phyloP scores from a whole-genome alignment of 192 early-diverging fungal genomes.

The Linnemannia exigua region DNA sequence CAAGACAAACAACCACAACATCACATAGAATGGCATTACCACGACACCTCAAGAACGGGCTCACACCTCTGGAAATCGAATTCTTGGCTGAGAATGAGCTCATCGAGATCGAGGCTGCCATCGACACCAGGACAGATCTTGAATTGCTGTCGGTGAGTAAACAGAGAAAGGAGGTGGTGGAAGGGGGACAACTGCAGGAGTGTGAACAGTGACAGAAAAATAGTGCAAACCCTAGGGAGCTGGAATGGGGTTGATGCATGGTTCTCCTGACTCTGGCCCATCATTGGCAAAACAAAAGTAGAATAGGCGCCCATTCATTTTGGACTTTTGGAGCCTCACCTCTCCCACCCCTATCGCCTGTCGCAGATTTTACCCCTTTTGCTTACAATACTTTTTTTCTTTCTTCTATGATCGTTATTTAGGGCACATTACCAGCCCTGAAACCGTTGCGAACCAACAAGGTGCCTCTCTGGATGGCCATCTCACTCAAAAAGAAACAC shows the following conservation, averaged over 20 bases:
- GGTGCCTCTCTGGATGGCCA: constrained; percentile 93
- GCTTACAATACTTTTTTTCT: neutral
- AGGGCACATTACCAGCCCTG: constrained; percentile 86
- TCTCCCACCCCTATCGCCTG: neutral
- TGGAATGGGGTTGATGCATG: too few species aligned
- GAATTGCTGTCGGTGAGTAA: constrained; percentile 83
- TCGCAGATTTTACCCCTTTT: neutral
- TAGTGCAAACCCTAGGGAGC: too few species aligned
- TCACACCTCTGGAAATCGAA: constrained; percentile 89
- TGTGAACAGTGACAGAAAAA: too few species aligned
- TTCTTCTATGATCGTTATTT: constrained; percentile 1
- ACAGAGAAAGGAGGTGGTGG: too few species aligned
- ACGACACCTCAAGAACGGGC: constrained; percentile 52
- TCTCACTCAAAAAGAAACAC: constrained; percentile 84
- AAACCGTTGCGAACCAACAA: constrained; percentile 80
- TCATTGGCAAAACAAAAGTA: too few species aligned
- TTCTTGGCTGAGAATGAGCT: constrained; percentile 87
- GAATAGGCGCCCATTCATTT: neutral
- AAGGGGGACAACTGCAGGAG: too few species aligned
- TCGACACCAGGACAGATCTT: constrained; percentile 76
- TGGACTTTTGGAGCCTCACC: neutral
- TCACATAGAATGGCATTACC: constrained; percentile 62
- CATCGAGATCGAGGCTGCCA: constrained; percentile 79
- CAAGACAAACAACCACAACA: neutral
- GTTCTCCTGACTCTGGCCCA: too few species aligned